Evolutionary conservation across 2,329 filamentous ascomycete genomes (phyloP).

Genomic region (Talaromyces sp.): DNA sequence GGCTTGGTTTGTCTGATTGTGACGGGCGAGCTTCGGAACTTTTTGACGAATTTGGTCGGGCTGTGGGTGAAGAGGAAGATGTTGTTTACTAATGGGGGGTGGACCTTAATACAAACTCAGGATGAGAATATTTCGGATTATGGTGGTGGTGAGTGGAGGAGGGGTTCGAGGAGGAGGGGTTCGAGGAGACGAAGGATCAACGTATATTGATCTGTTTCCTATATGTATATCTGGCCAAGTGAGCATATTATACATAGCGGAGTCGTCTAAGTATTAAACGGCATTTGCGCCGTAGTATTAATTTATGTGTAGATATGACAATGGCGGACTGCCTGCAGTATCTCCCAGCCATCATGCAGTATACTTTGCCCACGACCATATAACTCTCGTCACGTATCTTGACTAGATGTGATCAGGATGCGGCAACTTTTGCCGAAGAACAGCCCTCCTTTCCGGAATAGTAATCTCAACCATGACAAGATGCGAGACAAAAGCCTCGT

Average conservation of each 20-base stretch:
- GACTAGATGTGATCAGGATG: neutral
- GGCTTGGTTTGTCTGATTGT: neutral
- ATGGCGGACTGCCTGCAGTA: neutral
- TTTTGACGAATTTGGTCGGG: neutral
- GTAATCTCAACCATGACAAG: neutral
- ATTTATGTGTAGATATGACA: too few species aligned
- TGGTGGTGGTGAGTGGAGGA: neutral
- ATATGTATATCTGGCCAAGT: too few species aligned
- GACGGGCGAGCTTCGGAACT: neutral
- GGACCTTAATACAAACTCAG: neutral
- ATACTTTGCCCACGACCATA: neutral
- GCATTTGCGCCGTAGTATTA: too few species aligned
- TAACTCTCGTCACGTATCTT: neutral
- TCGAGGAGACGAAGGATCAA: neutral
- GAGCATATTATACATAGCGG: too few species aligned
- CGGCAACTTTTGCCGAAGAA: neutral
- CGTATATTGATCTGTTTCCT: neutral
- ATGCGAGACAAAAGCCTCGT: neutral
- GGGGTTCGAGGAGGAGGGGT: neutral
- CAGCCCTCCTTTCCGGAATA: neutral
- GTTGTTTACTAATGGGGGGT: neutral
- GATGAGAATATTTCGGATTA: too few species aligned
- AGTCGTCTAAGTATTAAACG: too few species aligned
- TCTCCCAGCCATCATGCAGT: neutral
- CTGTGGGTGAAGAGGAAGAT: neutral